Percentiles rank a stretch among this genome's conserved stretches.
These are phyloP conservation scores for Cicer chorassanicum DNA, from an alignment of 306 rosid species.

Conservation along the genomic window DNA sequence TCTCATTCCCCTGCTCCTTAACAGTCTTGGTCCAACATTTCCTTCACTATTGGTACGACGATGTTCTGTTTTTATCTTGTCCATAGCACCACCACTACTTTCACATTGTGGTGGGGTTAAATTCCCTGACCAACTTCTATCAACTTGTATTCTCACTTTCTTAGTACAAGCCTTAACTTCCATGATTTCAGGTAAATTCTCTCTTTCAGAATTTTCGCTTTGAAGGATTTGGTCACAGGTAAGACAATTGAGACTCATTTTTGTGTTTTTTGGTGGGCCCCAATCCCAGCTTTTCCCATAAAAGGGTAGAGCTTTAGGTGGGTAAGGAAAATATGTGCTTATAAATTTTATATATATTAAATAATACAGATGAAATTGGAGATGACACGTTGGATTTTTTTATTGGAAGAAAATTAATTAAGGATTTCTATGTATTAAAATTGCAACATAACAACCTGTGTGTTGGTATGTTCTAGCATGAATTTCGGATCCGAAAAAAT, in stretches of 20 bases:
- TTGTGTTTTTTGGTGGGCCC: neutral
- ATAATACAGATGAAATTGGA: neutral
- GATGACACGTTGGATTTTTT: conserved; percentile 20
- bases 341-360: neutral
- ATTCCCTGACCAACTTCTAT: conserved; percentile 68
- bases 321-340: neutral
- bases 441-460: neutral
- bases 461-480: conserved; percentile 34
- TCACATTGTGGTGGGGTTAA: conserved; percentile 37
- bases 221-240: conserved; percentile 45
- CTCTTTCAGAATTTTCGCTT: conserved; percentile 52
- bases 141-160: conserved; percentile 27
- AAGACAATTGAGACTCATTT: conserved; percentile 70
- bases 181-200: neutral
- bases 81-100: neutral
- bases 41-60: conserved; percentile 50
- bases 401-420: neutral
- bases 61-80: conserved; percentile 37
- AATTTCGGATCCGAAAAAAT: neutral
- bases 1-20: conserved; percentile 75
- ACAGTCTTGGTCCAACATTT: conserved; percentile 52
- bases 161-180: neutral
- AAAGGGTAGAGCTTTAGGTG: conserved; percentile 1
- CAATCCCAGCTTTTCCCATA: conserved; percentile 4
- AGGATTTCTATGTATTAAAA: neutral